Evolutionary conservation across 2,329 filamentous ascomycete species (phyloP), one percentile per base, ranked within the genome.

Genomic region (Davidsoniella australis): DNA sequence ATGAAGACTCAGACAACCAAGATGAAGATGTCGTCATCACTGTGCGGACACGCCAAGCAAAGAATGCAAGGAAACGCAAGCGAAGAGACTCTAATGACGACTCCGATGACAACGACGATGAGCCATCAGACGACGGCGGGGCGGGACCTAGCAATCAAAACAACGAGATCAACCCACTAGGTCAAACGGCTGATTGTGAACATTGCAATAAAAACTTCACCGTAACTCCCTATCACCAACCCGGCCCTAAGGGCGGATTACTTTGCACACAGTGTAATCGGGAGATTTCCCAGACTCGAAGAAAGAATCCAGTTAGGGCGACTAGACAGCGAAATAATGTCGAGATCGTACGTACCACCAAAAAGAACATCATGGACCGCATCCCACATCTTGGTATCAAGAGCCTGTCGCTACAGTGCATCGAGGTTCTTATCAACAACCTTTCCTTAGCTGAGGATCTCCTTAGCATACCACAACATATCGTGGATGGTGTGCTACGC

Each of bases 131-230:
- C 33, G 37, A 41, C 48, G n/a, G 9, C 12, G 33, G 10, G 8
- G 16, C 2, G 3, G 29, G 29, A 5, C 29, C 12, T 14, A 29
- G 44, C n/a, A 23, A 29, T 12, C 44, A 23, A 8, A 18, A 6
- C n/a, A 16, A 12, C 8, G 18, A 14, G 18, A 14, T n/a, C 6
- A 62, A 75, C 42, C 69, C 68, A 2, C 61, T 86, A 1, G 87
- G 85, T 2, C 89, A 96, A 62, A 76, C 89, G 59, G 86, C 84
- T 55, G 88, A 94, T 56, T 96, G 89, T 60, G 86, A 84, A 54
- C 66, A 80, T 2, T 96, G 89, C 62, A 72, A 74, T 41, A 94
- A 91, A 62, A 79, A 87, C 37, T 96, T 96, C 60, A 94, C 86
- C 0, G 88, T 96, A 41, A 95, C 89, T 0, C 75, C 85, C 0